Evolutionary conservation across 83 land plant genomes (phyloP).

Genomic region (Isoetes engelmannii): DNA sequence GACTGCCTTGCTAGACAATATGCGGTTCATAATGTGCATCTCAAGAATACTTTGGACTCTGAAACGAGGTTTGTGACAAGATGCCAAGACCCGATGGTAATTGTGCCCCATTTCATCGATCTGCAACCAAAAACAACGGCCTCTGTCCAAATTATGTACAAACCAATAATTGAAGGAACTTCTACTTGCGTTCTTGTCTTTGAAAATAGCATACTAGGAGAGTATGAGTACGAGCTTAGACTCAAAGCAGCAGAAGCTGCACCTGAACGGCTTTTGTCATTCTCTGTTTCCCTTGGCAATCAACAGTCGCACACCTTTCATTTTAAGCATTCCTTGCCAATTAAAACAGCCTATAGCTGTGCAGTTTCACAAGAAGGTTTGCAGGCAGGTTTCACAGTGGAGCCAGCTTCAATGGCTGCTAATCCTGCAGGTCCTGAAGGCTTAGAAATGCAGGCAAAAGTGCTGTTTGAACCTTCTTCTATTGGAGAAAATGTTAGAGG

Average conservation of each 20-base stretch:
- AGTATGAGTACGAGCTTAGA: constrained; percentile 18
- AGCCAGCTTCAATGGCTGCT: constrained; percentile 12
- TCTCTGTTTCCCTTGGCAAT: constrained; percentile 22
- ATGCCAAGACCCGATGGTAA: constrained; percentile 20
- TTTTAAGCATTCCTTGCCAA: constrained; percentile 22
- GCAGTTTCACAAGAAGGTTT: constrained; percentile 14
- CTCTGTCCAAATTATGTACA: constrained; percentile 18
- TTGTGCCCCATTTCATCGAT: constrained; percentile 20
- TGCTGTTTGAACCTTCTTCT: constrained; percentile 19
- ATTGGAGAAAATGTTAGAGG: constrained; percentile 8
- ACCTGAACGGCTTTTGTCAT: constrained; percentile 13
- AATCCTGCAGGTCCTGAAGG: constrained; percentile 25
- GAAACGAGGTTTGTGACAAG: not conserved
- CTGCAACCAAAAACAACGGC: constrained; percentile 11
- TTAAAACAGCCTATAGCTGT: constrained; percentile 18
- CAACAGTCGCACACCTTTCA: constrained; percentile 12
- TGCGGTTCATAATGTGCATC: constrained; percentile 15
- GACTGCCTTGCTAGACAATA: constrained; percentile 15
- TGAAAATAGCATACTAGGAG: constrained; percentile 20
- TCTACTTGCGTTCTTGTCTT: constrained; percentile 7
- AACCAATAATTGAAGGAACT: constrained; percentile 15
- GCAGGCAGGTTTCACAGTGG: constrained; percentile 17
- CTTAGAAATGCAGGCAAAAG: constrained; percentile 14
- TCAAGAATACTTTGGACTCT: constrained; percentile 17
- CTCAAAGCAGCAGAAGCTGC: constrained; percentile 16